These are phyloP conservation scores for Moricandia moricandioides DNA, from an alignment of 345 rosid genomes.

Conservation along the genomic window DNA sequence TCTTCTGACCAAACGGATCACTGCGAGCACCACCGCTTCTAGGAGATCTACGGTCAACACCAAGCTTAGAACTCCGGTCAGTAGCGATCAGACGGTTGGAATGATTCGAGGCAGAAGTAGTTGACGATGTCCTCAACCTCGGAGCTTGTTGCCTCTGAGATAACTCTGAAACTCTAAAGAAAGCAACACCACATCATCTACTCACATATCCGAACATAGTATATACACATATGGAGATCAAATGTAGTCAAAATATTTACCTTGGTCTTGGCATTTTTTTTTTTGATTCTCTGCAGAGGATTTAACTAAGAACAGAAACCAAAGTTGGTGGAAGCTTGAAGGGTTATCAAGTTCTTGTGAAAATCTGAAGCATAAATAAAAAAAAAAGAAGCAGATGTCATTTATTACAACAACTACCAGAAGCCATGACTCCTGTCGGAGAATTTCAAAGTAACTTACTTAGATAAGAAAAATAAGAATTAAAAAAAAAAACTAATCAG, in stretches of 20 bases:
- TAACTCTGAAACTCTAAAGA: slow-evolving; percentile 51
- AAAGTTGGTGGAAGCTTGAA: slow-evolving; percentile 10
- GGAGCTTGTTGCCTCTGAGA: slow-evolving; percentile 72
- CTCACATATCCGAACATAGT: not conserved
- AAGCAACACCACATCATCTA: slow-evolving; percentile 1
- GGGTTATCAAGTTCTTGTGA: slow-evolving; percentile 31
- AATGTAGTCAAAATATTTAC: slow-evolving; percentile 36
- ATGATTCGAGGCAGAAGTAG: slow-evolving; percentile 56
- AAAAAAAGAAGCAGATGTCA: not conserved
- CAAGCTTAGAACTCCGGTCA: slow-evolving; percentile 65
- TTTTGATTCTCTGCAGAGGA: slow-evolving; percentile 9
- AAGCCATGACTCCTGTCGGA: too few relatives aligned
- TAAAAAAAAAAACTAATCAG: not conserved
- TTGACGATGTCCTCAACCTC: slow-evolving; percentile 58
- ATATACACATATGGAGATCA: not conserved
- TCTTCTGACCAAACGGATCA: slow-evolving; percentile 64
- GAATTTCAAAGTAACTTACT: too few relatives aligned
- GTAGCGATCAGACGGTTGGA: slow-evolving; percentile 48
- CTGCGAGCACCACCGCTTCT: slow-evolving; percentile 54
- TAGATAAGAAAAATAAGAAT: too few relatives aligned
- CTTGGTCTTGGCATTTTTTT: slow-evolving; percentile 84
- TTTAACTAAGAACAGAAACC: not conserved
- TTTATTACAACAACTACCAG: not conserved
- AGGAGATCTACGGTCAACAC: slow-evolving; percentile 70
- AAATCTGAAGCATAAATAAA: slow-evolving; percentile 13